Conservation (phyloP, 202 grass and related monocot genomes). For the Carex sylvatica region DNA sequence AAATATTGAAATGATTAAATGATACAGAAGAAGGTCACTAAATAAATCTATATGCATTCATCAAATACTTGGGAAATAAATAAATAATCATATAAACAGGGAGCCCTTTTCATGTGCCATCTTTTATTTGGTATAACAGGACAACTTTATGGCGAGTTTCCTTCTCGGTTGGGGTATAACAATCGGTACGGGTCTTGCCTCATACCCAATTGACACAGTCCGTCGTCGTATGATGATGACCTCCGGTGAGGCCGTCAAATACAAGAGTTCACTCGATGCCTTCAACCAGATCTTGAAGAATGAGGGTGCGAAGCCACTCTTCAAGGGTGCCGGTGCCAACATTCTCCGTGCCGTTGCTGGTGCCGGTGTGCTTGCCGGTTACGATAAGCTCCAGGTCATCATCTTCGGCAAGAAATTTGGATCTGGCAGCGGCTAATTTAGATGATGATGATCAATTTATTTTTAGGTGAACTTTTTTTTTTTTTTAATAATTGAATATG, state of each 20-base stretch:
- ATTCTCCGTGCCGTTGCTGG: conserved; percentile 54
- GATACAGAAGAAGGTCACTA: neutral
- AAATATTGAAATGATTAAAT: neutral
- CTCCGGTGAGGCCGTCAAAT: conserved; percentile 59
- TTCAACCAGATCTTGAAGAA: conserved; percentile 60
- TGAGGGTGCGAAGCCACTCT: conserved; percentile 52
- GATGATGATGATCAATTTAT: conserved; percentile 27
- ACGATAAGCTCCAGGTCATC: conserved; percentile 54
- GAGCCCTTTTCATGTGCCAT: neutral
- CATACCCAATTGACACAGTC: conserved; percentile 57
- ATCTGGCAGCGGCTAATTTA: conserved; percentile 35
- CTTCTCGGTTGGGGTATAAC: conserved; percentile 54
- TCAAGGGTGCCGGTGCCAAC: conserved; percentile 57
- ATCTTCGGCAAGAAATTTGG: conserved; percentile 63
- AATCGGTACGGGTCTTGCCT: conserved; percentile 54
- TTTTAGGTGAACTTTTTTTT: too few relatives aligned
- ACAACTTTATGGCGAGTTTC: conserved; percentile 58
- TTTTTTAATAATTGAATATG: conserved; percentile 32
- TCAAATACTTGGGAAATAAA: neutral
- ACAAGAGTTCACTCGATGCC: conserved; percentile 44
- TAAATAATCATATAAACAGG: neutral
- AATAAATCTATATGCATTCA: neutral
- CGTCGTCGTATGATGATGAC: conserved; percentile 71
- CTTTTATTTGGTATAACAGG: conserved; percentile 29
- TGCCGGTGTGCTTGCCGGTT: conserved; percentile 54